Conservation (phyloP, 2,329 filamentous ascomycete genomes). For the Ceratocystis eucalypticola region DNA sequence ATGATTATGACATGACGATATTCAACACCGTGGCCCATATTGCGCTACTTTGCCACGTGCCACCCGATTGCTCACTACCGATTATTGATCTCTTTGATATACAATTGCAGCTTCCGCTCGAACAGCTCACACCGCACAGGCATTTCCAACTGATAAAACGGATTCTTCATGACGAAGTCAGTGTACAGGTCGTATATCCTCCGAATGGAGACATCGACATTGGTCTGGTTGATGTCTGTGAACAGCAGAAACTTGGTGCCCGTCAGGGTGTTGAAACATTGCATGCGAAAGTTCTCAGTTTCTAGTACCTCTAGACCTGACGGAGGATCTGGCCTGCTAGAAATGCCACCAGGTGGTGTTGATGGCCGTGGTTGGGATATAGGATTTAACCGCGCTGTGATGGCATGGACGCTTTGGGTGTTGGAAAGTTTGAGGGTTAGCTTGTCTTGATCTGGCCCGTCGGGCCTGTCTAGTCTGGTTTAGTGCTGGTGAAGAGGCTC, state of each 20-base stretch:
- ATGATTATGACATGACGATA: background rate
- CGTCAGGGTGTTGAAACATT: conserved; percentile 90
- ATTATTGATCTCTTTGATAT: conserved; percentile 60
- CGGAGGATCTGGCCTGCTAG: conserved; percentile 45
- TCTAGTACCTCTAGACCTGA: conserved; percentile 87
- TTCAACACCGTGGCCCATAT: background rate
- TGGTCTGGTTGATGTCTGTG: conserved; percentile 76
- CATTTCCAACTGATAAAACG: conserved; percentile 97
- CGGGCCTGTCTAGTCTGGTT: background rate
- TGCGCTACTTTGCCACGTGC: background rate
- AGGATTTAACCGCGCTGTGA: conserved; percentile 51
- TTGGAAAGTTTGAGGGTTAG: background rate
- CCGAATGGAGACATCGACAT: conserved; percentile 69
- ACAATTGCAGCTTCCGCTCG: conserved; percentile 70
- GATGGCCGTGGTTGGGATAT: conserved; percentile 26
- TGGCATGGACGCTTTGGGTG: conserved; percentile 49
- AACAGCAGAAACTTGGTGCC: conserved; percentile 94
- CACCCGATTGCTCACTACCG: conserved; percentile 24
- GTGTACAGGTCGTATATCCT: conserved; percentile 89
- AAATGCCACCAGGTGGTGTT: conserved; percentile 23
- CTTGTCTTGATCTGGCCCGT: conserved; percentile 11
- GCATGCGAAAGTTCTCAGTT: conserved; percentile 84
- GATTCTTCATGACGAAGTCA: conserved; percentile 99
- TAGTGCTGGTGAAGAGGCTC: background rate
- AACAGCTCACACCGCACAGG: conserved; percentile 90